phyloP scores from a whole-genome alignment of 345 rosid genomes.

The Gynandropsis gynandra region DNA sequence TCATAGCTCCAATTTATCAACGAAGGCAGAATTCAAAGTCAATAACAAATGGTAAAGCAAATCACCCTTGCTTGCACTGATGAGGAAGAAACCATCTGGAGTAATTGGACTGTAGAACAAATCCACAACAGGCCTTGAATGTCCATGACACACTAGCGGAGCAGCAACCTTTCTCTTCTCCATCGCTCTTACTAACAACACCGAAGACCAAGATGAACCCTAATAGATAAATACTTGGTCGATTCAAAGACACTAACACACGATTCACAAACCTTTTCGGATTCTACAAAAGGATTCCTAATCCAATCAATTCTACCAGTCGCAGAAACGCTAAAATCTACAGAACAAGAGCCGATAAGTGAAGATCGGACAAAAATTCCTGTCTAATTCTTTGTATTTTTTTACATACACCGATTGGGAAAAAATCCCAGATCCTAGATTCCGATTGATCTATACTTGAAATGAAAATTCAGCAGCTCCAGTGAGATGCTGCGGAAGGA shows the following conservation, averaged over 20 bases:
- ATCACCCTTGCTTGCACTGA: slow-evolving; percentile 75
- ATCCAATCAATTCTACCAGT: slow-evolving; percentile 5
- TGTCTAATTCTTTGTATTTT: not conserved
- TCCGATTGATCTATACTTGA: slow-evolving; percentile 13
- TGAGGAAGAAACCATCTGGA: slow-evolving; percentile 76
- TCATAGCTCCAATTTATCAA: not conserved
- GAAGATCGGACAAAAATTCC: slow-evolving; percentile 5
- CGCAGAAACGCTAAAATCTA: slow-evolving; percentile 1
- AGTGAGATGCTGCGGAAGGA: slow-evolving; percentile 9
- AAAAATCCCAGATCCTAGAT: slow-evolving; percentile 9
- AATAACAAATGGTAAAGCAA: not conserved
- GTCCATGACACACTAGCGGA: slow-evolving; percentile 78
- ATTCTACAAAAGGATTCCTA: slow-evolving; percentile 4
- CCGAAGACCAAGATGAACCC: slow-evolving; percentile 14
- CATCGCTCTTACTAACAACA: slow-evolving; percentile 26
- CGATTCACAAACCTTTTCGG: not conserved
- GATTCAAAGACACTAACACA: not conserved
- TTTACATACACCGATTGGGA: slow-evolving; percentile 14
- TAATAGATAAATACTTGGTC: slow-evolving; percentile 8
- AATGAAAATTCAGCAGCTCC: slow-evolving; percentile 10
- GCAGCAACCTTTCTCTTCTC: slow-evolving; percentile 65
- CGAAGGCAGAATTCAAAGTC: not conserved
- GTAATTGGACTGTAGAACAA: slow-evolving; percentile 65
- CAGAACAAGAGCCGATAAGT: slow-evolving; percentile 3
- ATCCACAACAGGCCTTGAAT: slow-evolving; percentile 80